phyloP scores from a whole-genome alignment of 768 basidiomycete genomes.

The Hirschioporus abietinus region DNA sequence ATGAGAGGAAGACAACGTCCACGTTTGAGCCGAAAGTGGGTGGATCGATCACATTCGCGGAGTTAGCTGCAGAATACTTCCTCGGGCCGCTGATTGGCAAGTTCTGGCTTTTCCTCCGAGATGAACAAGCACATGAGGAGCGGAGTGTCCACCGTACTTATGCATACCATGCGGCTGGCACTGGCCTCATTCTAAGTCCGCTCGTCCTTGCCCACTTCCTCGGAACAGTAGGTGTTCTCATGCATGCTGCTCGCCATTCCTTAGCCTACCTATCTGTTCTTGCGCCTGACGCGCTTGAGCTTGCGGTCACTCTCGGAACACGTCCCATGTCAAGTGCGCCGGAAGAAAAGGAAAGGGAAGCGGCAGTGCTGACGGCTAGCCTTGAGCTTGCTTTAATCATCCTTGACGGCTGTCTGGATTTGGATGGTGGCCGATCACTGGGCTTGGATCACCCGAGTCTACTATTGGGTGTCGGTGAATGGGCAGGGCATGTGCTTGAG shows the following conservation, averaged over 20 bases:
- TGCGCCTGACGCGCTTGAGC: constrained; percentile 76
- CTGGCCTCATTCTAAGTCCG: constrained; percentile 78
- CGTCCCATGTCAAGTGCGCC: constrained; percentile 42
- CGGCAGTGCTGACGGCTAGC: constrained; percentile 65
- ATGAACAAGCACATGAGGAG: constrained; percentile 72
- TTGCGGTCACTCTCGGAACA: constrained; percentile 76
- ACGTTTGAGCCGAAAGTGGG: neutral
- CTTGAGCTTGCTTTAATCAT: constrained; percentile 75
- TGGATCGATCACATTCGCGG: constrained; percentile 42
- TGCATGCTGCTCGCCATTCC: constrained; percentile 79
- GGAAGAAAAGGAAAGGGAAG: constrained; percentile 45
- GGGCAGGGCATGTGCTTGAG: constrained; percentile 68
- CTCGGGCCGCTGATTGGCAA: constrained; percentile 84
- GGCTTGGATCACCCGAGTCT: constrained; percentile 71
- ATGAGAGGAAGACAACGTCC: neutral
- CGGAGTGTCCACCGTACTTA: constrained; percentile 54
- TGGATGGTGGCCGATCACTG: constrained; percentile 73
- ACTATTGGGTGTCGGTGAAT: constrained; percentile 69
- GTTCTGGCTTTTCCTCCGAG: constrained; percentile 93
- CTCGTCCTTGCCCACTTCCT: constrained; percentile 73
- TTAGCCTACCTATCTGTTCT: constrained; percentile 76
- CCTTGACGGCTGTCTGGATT: constrained; percentile 66
- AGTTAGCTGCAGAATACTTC: constrained; percentile 83
- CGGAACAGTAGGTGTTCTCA: constrained; percentile 68
- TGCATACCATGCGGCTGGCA: constrained; percentile 67